Percentiles rank a stretch among this genome's conserved stretches.
phyloP scores from a whole-genome alignment of 2,329 filamentous ascomycete genomes.

The Hypoxylon sp. region DNA sequence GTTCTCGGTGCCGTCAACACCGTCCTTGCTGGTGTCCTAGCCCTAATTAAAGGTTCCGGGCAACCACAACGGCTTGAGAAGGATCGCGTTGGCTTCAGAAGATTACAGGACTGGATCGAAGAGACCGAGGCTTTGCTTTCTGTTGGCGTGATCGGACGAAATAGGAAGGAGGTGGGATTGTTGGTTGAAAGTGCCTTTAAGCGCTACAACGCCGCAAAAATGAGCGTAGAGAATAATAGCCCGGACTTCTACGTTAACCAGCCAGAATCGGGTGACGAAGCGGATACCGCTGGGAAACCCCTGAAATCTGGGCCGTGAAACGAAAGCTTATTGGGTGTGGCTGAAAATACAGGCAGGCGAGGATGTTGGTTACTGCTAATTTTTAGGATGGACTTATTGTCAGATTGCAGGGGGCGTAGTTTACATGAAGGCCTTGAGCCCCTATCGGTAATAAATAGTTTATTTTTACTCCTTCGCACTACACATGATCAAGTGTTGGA shows the following conservation, averaged over 20 bases:
- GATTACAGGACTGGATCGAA: conserved; percentile 68
- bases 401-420: conserved; percentile 14
- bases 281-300: conserved; percentile 33
- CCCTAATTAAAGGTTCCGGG: conserved; percentile 67
- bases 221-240: conserved; percentile 60
- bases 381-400: conserved; percentile 4
- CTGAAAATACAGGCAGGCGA: neutral
- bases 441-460: neutral
- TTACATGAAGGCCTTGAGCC: neutral
- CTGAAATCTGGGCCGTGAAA: conserved; percentile 11
- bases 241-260: conserved; percentile 58
- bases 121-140: conserved; percentile 64
- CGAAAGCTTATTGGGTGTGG: neutral
- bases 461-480: neutral
- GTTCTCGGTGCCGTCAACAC: conserved; percentile 75
- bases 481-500: neutral
- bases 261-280: conserved; percentile 28
- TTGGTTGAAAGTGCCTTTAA: conserved; percentile 61
- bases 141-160: conserved; percentile 60
- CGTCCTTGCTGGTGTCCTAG: conserved; percentile 72
- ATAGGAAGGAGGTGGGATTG: conserved; percentile 60
- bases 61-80: conserved; percentile 64
- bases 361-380: neutral
- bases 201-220: conserved; percentile 62
- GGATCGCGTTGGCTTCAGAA: conserved; percentile 63